Evolutionary conservation across 768 basidiomycete species (phyloP).

Genomic region (Lenzites betulinus): DNA sequence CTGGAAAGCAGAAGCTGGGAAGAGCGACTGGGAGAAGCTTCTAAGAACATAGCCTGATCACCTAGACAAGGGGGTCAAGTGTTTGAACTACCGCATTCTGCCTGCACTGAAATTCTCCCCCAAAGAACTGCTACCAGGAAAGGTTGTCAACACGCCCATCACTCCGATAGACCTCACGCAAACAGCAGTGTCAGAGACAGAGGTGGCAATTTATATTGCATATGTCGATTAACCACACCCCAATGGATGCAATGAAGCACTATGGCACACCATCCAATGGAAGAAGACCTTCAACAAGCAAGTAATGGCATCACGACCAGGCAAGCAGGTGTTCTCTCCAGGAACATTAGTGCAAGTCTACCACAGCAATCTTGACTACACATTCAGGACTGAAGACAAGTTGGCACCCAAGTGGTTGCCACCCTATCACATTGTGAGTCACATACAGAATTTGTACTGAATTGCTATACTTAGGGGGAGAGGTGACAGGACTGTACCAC

Average conservation of each 20-base stretch:
- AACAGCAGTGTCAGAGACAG: not conserved
- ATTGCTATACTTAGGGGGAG: too few relatives aligned
- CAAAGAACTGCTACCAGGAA: constrained; percentile 36
- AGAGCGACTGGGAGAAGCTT: too few relatives aligned
- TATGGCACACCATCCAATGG: constrained; percentile 24
- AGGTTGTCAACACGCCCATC: constrained; percentile 32
- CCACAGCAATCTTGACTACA: too few relatives aligned
- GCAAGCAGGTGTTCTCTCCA: too few relatives aligned
- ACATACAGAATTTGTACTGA: too few relatives aligned
- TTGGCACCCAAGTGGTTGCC: too few relatives aligned
- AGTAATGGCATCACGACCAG: too few relatives aligned
- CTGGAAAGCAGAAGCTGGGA: too few relatives aligned
- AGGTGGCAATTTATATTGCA: constrained; percentile 29
- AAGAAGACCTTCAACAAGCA: constrained; percentile 31
- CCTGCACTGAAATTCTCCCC: constrained; percentile 29
- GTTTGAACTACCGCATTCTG: constrained; percentile 25
- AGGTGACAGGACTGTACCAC: too few relatives aligned
- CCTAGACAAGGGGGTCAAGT: constrained; percentile 31
- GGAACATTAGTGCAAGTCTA: too few relatives aligned
- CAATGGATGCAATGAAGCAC: constrained; percentile 30
- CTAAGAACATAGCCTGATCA: constrained; percentile 42
- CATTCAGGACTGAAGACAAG: too few relatives aligned
- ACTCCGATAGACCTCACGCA: not conserved
- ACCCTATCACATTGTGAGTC: too few relatives aligned
- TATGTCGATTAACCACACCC: constrained; percentile 35